Evolutionary conservation across 2,329 filamentous ascomycete genomes (phyloP).

Genomic region (Exophiala dermatitidis): DNA sequence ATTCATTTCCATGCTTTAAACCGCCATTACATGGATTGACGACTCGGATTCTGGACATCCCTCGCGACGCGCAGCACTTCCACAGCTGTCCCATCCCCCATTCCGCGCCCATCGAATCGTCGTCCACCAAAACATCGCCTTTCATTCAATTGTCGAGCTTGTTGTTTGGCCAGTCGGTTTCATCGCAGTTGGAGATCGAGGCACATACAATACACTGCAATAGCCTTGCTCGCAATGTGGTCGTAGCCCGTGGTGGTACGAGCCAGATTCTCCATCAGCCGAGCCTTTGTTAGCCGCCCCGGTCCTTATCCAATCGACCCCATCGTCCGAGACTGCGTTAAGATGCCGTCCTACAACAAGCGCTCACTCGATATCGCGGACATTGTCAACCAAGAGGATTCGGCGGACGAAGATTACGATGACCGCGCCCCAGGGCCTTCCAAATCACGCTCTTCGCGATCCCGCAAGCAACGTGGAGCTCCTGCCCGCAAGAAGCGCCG

Average conservation of each 20-base stretch:
- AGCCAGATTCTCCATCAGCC: not conserved
- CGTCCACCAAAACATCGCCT: not conserved
- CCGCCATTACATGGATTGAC: not conserved
- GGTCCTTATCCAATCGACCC: not conserved
- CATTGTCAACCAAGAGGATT: constrained; percentile 39
- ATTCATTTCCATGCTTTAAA: not conserved
- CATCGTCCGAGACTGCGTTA: not conserved
- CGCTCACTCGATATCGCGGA: constrained; percentile 36
- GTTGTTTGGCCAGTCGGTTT: too few relatives aligned
- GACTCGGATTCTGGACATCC: too few relatives aligned
- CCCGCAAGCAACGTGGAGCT: constrained; percentile 31
- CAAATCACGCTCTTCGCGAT: constrained; percentile 32
- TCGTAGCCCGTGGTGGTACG: not conserved
- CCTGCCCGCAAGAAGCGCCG: constrained; percentile 31
- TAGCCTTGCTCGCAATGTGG: not conserved
- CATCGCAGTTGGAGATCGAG: too few relatives aligned
- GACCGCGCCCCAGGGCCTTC: constrained; percentile 31
- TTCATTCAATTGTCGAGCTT: not conserved
- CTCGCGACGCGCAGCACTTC: not conserved
- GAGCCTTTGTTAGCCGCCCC: not conserved
- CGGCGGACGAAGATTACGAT: constrained; percentile 42
- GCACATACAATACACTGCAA: too few relatives aligned
- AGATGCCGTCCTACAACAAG: constrained; percentile 28
- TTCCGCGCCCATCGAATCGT: not conserved
- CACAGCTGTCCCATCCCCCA: not conserved